These are phyloP conservation scores for Xylaria sp. DNA, from an alignment of 2,329 filamentous ascomycete genomes.

Conservation along the genomic window DNA sequence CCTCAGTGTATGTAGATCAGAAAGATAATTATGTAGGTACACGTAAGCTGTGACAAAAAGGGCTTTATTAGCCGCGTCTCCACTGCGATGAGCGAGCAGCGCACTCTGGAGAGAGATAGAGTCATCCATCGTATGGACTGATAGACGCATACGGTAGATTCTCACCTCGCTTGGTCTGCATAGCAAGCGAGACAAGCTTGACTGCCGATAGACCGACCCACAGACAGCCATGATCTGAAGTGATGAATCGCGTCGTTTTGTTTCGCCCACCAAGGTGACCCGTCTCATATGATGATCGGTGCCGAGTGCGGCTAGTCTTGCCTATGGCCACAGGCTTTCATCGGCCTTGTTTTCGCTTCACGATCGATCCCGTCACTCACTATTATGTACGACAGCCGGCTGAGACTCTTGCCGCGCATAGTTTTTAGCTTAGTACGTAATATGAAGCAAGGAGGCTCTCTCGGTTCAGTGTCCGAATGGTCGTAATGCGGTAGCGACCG, in stretches of 20 bases:
- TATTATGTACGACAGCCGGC: background rate
- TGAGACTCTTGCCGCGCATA: conserved; percentile 5
- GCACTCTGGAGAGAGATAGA: conserved; percentile 6
- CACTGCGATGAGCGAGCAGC: background rate
- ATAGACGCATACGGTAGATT: conserved; percentile 1
- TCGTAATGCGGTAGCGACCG: conserved; percentile 6
- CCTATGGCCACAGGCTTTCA: no score
- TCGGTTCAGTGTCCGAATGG: conserved; percentile 27
- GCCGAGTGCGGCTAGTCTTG: no score
- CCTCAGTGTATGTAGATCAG: conserved; percentile 4
- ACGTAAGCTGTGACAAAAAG: conserved; percentile 29
- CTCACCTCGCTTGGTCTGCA: conserved; percentile 19
- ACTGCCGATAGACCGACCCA: conserved; percentile 20
- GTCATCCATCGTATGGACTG: conserved; percentile 2
- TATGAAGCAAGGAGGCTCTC: conserved; percentile 25
- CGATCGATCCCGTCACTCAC: conserved; percentile 2
- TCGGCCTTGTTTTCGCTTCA: conserved; percentile 30
- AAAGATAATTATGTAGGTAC: conserved; percentile 1
- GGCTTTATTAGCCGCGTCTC: conserved; percentile 14
- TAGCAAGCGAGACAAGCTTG: conserved; percentile 19
- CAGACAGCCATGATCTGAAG: conserved; percentile 1
- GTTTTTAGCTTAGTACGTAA: conserved; percentile 30
- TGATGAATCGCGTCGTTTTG: conserved; percentile 24
- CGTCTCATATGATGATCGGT: background rate
- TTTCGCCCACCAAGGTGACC: conserved; percentile 15